A percentile compares a stretch with the other conserved stretches of the same genome.
phyloP scores from a whole-genome alignment of 495 filamentous ascomycete species.

The Amorphotheca resinae region DNA sequence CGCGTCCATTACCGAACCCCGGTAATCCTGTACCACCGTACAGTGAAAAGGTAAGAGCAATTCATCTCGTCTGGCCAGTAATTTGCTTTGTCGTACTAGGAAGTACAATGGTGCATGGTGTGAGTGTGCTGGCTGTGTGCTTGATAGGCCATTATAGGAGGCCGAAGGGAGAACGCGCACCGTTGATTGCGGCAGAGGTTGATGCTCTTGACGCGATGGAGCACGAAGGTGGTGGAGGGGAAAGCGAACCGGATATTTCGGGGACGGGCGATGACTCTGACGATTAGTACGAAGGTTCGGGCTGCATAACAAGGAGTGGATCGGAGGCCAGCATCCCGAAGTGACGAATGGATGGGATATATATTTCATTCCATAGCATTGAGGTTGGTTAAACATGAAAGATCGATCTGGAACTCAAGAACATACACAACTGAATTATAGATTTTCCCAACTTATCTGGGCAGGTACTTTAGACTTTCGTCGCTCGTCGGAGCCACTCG shows the following conservation, averaged over 20 bases:
- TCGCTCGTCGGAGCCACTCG: no score
- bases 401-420: no score
- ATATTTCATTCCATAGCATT: no score
- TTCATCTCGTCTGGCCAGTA: slow-evolving; percentile 35
- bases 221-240: slow-evolving; percentile 28
- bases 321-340: no score
- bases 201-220: slow-evolving; percentile 32
- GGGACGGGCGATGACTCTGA: no score
- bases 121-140: slow-evolving; percentile 31
- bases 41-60: slow-evolving; percentile 18
- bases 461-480: no score
- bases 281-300: no score
- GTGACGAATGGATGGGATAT: no score
- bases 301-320: no score
- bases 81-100: slow-evolving; percentile 37
- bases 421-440: no score
- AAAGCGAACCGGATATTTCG: slow-evolving; percentile 20
- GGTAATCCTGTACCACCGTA: slow-evolving; percentile 14
- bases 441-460: no score
- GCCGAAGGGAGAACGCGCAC: slow-evolving; percentile 28
- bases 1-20: slow-evolving; percentile 24
- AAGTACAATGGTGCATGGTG: slow-evolving; percentile 34
- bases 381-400: no score
- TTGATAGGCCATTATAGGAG: slow-evolving; percentile 28
- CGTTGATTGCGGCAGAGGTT: slow-evolving; percentile 27